Evolutionary conservation across 2,329 filamentous ascomycete species (phyloP).

Genomic region (Sporothrix sp.): DNA sequence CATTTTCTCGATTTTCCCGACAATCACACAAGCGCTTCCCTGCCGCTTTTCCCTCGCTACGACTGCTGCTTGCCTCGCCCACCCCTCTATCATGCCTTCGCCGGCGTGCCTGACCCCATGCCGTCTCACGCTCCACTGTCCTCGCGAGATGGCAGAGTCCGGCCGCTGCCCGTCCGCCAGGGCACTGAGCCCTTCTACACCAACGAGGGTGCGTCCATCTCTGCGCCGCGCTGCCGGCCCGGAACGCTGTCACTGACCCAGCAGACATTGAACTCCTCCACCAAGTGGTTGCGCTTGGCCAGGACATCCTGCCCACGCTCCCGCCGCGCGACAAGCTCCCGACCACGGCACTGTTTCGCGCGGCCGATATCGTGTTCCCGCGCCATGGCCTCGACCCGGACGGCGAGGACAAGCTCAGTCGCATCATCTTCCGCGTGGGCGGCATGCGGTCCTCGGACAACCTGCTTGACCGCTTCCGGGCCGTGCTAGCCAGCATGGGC

Average conservation of each 20-base stretch:
- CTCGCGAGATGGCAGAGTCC: slow-evolving; percentile 27
- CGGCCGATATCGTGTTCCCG: slow-evolving; percentile 68
- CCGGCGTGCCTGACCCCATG: slow-evolving; percentile 27
- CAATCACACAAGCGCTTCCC: not conserved
- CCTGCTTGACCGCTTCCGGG: slow-evolving; percentile 60
- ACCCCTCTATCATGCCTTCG: slow-evolving; percentile 27
- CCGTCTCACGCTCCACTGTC: slow-evolving; percentile 28
- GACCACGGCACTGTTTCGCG: slow-evolving; percentile 68
- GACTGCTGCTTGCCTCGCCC: not conserved
- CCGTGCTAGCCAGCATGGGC: slow-evolving; percentile 56
- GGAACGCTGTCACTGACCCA: slow-evolving; percentile 13
- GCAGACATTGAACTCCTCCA: slow-evolving; percentile 71
- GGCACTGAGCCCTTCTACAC: slow-evolving; percentile 39
- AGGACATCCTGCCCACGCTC: slow-evolving; percentile 49
- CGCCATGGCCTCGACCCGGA: slow-evolving; percentile 61
- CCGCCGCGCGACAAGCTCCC: slow-evolving; percentile 55
- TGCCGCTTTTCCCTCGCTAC: not conserved
- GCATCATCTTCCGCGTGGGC: slow-evolving; percentile 71
- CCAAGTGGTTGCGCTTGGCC: slow-evolving; percentile 63
- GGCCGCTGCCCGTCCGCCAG: slow-evolving; percentile 20
- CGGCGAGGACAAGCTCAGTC: slow-evolving; percentile 62
- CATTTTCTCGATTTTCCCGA: not conserved
- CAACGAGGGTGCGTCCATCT: slow-evolving; percentile 42
- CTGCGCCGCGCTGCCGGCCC: not conserved
- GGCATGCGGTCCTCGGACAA: slow-evolving; percentile 45